phyloP scores from a whole-genome alignment of 805 yeast genomes.

The Barnettozyma vustinii region DNA sequence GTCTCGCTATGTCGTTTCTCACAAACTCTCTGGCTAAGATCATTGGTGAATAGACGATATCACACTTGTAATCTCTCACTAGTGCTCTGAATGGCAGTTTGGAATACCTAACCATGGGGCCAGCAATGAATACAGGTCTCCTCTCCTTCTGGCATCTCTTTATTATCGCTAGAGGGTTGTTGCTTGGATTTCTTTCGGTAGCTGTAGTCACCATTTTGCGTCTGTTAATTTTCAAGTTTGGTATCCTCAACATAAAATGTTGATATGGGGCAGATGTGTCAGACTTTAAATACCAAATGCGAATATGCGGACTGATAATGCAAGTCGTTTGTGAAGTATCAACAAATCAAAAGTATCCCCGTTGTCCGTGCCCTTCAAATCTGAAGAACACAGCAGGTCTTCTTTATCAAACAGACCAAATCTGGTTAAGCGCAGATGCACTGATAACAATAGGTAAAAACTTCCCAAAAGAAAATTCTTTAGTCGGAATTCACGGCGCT shows the following conservation, averaged over 20 bases:
- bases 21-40: constrained; percentile 93
- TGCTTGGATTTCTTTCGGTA: constrained; percentile 33
- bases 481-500: background rate
- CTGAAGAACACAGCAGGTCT: background rate
- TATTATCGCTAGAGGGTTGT: constrained; percentile 50
- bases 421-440: background rate
- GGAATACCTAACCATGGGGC: constrained; percentile 97
- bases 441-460: constrained; percentile 1
- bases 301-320: constrained; percentile 1
- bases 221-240: background rate
- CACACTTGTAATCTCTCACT: constrained; percentile 66
- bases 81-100: constrained; percentile 87
- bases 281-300: background rate
- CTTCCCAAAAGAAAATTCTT: background rate
- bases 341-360: background rate
- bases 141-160: constrained; percentile 39
- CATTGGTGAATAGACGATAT: constrained; percentile 94
- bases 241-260: background rate
- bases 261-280: background rate
- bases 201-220: background rate
- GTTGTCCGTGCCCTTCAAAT: background rate
- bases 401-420: background rate
- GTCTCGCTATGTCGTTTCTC: constrained; percentile 72
- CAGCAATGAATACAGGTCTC: constrained; percentile 63
- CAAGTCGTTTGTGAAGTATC: background rate